phyloP scores from a whole-genome alignment of 106 monocot species.

The Apostasia ramifera region DNA sequence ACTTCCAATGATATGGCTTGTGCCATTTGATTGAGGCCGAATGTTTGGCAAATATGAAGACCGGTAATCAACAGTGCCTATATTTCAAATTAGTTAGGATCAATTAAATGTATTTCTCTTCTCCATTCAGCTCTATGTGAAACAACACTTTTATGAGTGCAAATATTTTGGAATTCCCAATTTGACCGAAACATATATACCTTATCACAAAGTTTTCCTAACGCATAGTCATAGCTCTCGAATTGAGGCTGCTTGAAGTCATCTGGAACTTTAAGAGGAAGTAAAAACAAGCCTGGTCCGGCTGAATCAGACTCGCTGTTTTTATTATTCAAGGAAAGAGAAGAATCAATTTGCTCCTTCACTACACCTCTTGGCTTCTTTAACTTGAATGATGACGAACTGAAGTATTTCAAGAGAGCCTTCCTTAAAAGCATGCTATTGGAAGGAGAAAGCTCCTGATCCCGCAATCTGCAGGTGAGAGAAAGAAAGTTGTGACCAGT shows the following conservation, averaged over 20 bases:
- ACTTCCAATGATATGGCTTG: too few species aligned
- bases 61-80: too few species aligned
- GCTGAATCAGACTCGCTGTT: constrained; percentile 8
- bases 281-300: constrained; percentile 48
- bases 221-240: constrained; percentile 36
- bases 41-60: too few species aligned
- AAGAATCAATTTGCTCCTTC: constrained; percentile 15
- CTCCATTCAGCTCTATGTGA: too few species aligned
- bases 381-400: constrained; percentile 38
- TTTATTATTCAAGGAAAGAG: constrained; percentile 10
- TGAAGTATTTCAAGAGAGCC: constrained; percentile 42
- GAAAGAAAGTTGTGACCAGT: neutral
- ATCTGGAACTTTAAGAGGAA: constrained; percentile 50
- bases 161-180: too few species aligned
- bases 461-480: constrained; percentile 40
- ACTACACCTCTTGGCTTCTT: constrained; percentile 12
- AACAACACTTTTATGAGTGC: too few species aligned
- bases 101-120: too few species aligned
- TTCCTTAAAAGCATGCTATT: constrained; percentile 37
- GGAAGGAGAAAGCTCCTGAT: constrained; percentile 55
- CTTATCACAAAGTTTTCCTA: constrained; percentile 53
- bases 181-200: constrained; percentile 10
- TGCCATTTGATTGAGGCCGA: too few species aligned
- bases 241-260: constrained; percentile 21
- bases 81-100: too few species aligned